Evolutionary conservation across 2,329 filamentous ascomycete genomes (phyloP).

Genomic region (Penicillium sp.): DNA sequence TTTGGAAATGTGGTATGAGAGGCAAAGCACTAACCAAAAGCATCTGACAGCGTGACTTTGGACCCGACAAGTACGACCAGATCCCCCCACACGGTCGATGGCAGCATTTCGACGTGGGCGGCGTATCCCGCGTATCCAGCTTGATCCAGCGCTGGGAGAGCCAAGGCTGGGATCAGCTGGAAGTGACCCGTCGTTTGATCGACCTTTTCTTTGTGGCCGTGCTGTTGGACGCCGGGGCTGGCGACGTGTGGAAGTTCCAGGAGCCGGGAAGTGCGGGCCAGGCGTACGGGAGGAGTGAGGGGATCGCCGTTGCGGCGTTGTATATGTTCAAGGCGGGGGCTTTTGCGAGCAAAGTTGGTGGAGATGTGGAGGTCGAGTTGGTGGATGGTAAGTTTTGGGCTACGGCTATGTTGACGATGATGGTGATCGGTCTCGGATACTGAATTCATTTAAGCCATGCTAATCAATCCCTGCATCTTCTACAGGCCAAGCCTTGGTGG

Average conservation of each 20-base stretch:
- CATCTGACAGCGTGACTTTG: conserved; percentile 45
- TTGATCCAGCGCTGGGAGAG: conserved; percentile 44
- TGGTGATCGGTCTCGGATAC: not conserved
- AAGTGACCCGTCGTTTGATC: conserved; percentile 50
- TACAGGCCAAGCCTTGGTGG: not conserved
- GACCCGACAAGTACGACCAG: conserved; percentile 41
- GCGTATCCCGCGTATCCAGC: conserved; percentile 44
- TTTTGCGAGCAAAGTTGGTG: conserved; percentile 27
- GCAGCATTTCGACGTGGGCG: conserved; percentile 59
- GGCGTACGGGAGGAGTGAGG: conserved; percentile 43
- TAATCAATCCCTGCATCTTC: no score
- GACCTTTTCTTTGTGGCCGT: conserved; percentile 60
- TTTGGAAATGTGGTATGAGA: no score
- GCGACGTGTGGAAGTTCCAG: conserved; percentile 45
- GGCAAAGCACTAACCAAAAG: no score
- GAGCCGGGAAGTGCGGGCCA: conserved; percentile 31
- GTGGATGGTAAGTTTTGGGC: conserved; percentile 33
- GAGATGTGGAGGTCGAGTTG: conserved; percentile 10
- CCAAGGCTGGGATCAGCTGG: conserved; percentile 39
- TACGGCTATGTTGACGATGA: not conserved
- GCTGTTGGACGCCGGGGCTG: conserved; percentile 51
- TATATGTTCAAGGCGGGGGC: conserved; percentile 46
- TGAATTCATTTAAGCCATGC: no score
- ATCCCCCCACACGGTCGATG: conserved; percentile 55
- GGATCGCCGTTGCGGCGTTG: conserved; percentile 47